phyloP scores from a whole-genome alignment of 176 grass and related monocot species.

The Canna indica region DNA sequence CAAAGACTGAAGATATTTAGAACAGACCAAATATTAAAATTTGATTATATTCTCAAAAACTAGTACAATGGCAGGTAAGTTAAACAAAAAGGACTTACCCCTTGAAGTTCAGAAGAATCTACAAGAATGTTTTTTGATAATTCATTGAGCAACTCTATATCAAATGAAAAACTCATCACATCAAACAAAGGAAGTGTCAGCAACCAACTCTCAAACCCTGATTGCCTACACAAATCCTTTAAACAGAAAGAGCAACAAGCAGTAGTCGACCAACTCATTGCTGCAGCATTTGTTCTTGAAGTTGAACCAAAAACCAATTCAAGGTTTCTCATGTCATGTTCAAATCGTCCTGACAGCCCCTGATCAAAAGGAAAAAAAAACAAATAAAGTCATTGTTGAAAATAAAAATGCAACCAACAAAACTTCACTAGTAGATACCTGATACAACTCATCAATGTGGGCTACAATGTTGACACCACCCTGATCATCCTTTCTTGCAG shows the following conservation, averaged over 20 bases:
- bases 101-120: conserved; percentile 35
- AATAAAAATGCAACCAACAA: neutral
- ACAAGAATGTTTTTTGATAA: conserved; percentile 37
- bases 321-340: conserved; percentile 42
- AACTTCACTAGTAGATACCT: conserved; percentile 40
- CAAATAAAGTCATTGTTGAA: neutral
- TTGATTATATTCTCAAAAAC: neutral
- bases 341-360: conserved; percentile 43
- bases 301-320: conserved; percentile 29
- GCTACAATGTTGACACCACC: conserved; percentile 32
- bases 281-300: conserved; percentile 15
- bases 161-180: conserved; percentile 72
- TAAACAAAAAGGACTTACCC: conserved; percentile 28
- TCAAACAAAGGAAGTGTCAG: conserved; percentile 66
- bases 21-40: neutral
- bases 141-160: conserved; percentile 54
- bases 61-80: neutral
- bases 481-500: conserved; percentile 33
- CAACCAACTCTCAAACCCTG: conserved; percentile 50
- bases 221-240: conserved; percentile 28
- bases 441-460: conserved; percentile 53
- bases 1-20: no score
- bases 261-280: conserved; percentile 17
- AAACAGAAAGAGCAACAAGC: conserved; percentile 59
- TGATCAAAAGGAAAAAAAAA: conserved; percentile 48